Evolutionary conservation across 2,329 filamentous ascomycete species (phyloP), one percentile per base, ranked within the genome.

Genomic region (Xylariales sp.): DNA sequence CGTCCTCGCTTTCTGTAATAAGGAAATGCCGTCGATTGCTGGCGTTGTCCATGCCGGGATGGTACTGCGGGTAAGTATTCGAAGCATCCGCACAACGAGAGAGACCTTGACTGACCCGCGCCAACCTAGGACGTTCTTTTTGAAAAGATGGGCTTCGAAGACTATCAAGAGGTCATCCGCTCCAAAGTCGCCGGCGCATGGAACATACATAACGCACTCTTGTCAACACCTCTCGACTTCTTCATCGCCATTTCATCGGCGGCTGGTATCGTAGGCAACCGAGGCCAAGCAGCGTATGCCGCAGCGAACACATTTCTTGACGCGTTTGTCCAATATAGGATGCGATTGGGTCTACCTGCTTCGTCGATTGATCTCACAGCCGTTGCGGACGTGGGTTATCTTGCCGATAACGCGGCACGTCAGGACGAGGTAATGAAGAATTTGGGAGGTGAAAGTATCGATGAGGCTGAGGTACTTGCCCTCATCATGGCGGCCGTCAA

Each of bases 131-230:
- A 76, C 42, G 64, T 70, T 4, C 56, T 75, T 0, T 74, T 70
- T 29, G 71, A 75, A 50, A 73, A 73, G 40, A 78, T 79, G 74
- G 64, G 62, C 0, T 65, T 64, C 46, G 55, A 64, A 1, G 65
- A 76, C 20, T 80, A 70, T 47, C 59, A 58, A 9, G 55, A 60
- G 3, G 70, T 74, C 22, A 63, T 74, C 24, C 59, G 64, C 25
- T 69, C 71, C 48, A 80, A 79, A 52, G 69, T 75, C 0, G 58
- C 67, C 5, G 74, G 72, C 5, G 70, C 69, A 1, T 73, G 69
- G 66, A 78, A 79, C 52, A 62, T 78, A 33, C 73, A 79, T 51
- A 59, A 66, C n/a, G 65, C 64, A 1, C 60, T 75, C 2, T 45
- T 55, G 12, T 50, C 55, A 16, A 48, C 57, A 1, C 54, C 58